phyloP scores from a whole-genome alignment of 257 asterid genomes.

The Nicotiana tomentosiformis region DNA sequence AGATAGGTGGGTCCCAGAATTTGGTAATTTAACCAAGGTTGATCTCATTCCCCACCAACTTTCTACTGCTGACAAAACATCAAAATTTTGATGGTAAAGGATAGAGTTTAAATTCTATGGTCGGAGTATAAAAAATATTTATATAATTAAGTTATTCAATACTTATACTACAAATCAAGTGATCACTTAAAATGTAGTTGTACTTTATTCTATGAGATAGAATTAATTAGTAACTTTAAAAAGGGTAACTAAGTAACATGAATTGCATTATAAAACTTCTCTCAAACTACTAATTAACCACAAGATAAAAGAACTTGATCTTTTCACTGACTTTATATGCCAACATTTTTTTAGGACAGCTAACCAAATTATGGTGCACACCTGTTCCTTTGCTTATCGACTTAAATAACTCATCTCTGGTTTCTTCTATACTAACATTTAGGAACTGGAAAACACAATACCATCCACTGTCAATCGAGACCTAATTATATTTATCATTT shows the following conservation, averaged over 20 bases:
- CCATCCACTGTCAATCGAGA: background rate
- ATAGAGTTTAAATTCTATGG: background rate
- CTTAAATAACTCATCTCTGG: no score
- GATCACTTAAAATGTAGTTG: background rate
- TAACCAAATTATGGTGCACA: no score
- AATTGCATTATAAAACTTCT: no score
- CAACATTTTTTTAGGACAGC: background rate
- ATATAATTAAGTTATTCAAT: no score
- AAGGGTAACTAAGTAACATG: background rate
- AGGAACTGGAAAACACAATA: no score
- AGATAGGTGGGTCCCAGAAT: constrained; percentile 17
- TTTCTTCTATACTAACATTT: no score
- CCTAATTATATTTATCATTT: background rate
- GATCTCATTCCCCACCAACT: constrained; percentile 17
- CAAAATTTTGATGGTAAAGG: constrained; percentile 7
- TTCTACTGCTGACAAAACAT: constrained; percentile 22
- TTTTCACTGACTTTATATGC: background rate
- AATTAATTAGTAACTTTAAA: no score
- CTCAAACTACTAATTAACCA: no score
- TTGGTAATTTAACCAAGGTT: constrained; percentile 23
- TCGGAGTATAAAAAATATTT: no score
- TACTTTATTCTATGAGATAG: no score
- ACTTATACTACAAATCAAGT: no score
- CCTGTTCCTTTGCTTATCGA: no score
- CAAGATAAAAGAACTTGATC: background rate